These are phyloP conservation scores for Metschnikowia matae DNA, from an alignment of 805 yeast species.

Conservation along the genomic window DNA sequence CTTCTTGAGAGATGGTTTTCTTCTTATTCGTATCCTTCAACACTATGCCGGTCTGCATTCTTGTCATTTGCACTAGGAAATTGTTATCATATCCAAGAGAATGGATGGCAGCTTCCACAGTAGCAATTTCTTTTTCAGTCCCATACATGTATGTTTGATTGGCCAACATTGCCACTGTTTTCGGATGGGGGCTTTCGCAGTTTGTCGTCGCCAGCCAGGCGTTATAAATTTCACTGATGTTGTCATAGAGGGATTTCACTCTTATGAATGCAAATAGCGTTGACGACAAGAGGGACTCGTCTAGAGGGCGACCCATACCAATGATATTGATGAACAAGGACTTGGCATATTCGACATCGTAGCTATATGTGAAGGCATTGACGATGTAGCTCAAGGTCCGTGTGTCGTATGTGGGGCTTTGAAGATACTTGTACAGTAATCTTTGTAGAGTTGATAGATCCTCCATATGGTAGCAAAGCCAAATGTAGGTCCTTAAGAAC, in stretches of 20 bases:
- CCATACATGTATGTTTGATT: conserved; percentile 30
- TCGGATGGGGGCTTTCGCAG: conserved; percentile 24
- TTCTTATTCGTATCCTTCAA: conserved; percentile 24
- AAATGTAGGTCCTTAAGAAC: conserved; percentile 26
- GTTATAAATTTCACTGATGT: conserved; percentile 19
- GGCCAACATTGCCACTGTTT: conserved; percentile 24
- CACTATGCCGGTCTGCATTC: conserved; percentile 24
- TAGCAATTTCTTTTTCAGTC: conserved; percentile 22
- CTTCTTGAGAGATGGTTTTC: conserved; percentile 24
- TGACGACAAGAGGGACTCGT: conserved; percentile 25
- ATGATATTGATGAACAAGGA: conserved; percentile 22
- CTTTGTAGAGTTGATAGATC: conserved; percentile 24
- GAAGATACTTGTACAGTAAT: conserved; percentile 21
- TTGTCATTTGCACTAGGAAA: conserved; percentile 22
- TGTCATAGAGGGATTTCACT: conserved; percentile 31
- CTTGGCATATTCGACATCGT: conserved; percentile 32
- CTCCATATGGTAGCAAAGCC: conserved; percentile 35
- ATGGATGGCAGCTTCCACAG: conserved; percentile 20
- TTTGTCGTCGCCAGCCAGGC: conserved; percentile 26
- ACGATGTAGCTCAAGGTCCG: conserved; percentile 27
- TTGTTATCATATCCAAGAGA: conserved; percentile 20
- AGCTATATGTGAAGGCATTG: conserved; percentile 28
- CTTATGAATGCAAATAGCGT: conserved; percentile 23
- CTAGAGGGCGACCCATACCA: conserved; percentile 21
- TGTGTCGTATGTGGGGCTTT: conserved; percentile 19